These are phyloP conservation scores for Colletotrichum agaves DNA, from an alignment of 2,329 filamentous ascomycete species.

Conservation along the genomic window DNA sequence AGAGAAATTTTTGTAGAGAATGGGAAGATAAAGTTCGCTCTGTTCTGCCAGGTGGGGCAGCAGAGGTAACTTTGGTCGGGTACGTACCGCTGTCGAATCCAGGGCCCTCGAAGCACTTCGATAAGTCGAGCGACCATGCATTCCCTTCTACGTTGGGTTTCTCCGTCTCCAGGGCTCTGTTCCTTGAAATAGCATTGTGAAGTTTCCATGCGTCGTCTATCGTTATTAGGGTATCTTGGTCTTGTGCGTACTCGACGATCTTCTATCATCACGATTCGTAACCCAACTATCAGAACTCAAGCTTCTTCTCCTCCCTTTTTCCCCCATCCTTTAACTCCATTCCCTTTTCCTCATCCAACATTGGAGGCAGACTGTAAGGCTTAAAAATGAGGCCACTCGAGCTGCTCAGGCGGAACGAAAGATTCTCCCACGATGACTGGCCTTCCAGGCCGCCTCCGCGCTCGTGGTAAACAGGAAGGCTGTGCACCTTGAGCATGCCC, in stretches of 20 bases:
- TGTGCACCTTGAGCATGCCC: constrained; percentile 85
- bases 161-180: too few species aligned
- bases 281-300: constrained; percentile 73
- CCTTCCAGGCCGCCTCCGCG: constrained; percentile 81
- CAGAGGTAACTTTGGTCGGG: background rate
- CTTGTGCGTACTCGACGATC: background rate
- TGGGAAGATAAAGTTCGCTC: background rate
- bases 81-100: too few species aligned
- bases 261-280: background rate
- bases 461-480: constrained; percentile 86
- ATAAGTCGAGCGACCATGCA: too few species aligned
- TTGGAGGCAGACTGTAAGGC: constrained; percentile 87
- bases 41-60: background rate
- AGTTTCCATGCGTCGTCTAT: too few species aligned
- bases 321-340: constrained; percentile 57
- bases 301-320: constrained; percentile 68
- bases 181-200: too few species aligned
- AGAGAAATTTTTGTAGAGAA: background rate
- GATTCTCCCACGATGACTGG: constrained; percentile 79
- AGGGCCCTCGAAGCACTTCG: background rate
- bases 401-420: constrained; percentile 89
- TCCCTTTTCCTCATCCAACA: constrained; percentile 74
- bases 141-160: too few species aligned
- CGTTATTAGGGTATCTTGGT: too few species aligned
- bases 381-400: constrained; percentile 84